phyloP scores from a whole-genome alignment of 257 asterid species.

The Lycium barbarum region DNA sequence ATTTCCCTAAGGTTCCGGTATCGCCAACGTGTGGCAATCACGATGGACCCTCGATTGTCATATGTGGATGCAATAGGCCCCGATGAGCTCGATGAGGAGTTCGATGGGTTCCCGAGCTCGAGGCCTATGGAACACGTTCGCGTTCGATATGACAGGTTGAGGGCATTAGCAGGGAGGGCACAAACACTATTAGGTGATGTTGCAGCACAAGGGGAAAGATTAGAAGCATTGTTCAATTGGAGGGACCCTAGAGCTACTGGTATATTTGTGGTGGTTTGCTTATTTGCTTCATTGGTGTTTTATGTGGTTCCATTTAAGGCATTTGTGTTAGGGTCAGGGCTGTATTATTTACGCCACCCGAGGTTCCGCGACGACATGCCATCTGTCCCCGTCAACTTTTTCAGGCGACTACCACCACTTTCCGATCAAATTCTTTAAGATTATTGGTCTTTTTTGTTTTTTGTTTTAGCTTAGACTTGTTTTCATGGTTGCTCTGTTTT shows the following conservation, averaged over 20 bases:
- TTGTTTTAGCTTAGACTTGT: not conserved
- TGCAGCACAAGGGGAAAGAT: conserved; percentile 89
- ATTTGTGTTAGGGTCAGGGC: conserved; percentile 59
- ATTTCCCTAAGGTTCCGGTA: conserved; percentile 58
- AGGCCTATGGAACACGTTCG: conserved; percentile 67
- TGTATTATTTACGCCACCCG: conserved; percentile 87
- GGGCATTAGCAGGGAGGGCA: conserved; percentile 86
- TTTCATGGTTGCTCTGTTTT: not conserved
- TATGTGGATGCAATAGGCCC: conserved; percentile 66
- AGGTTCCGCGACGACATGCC: conserved; percentile 93
- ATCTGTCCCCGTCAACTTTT: conserved; percentile 72
- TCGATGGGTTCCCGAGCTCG: conserved; percentile 74
- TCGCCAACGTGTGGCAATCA: conserved; percentile 57
- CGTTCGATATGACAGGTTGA: conserved; percentile 66
- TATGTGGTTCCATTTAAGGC: conserved; percentile 78
- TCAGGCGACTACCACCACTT: conserved; percentile 81
- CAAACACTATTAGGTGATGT: conserved; percentile 82
- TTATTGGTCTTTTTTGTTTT: not conserved
- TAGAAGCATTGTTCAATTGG: conserved; percentile 93
- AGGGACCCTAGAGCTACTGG: conserved; percentile 87
- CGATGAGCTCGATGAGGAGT: conserved; percentile 87
- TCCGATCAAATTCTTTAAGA: conserved; percentile 76
- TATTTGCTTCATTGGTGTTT: conserved; percentile 70
- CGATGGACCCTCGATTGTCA: conserved; percentile 72
- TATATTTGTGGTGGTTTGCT: conserved; percentile 67